Conservation (phyloP, 2,329 filamentous ascomycete species). For the Fusarium foetens region DNA sequence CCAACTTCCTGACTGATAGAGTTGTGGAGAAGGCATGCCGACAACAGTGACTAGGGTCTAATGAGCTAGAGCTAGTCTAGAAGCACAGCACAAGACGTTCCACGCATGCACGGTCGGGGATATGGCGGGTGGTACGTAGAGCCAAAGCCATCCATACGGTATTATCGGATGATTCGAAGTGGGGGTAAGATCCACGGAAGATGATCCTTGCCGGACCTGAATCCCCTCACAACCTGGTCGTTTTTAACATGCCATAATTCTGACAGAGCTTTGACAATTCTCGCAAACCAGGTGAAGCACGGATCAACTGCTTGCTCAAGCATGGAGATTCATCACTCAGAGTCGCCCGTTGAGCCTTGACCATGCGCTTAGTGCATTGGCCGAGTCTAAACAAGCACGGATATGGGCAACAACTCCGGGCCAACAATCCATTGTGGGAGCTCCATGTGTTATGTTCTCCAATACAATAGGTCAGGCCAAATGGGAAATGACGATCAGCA, state of each 20-base stretch:
- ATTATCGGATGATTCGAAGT: not conserved
- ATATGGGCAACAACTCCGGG: no score
- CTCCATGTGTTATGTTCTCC: not conserved
- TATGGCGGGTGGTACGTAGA: not conserved
- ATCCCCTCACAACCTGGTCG: not conserved
- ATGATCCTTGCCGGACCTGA: not conserved
- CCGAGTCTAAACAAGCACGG: no score
- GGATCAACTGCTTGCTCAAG: not conserved
- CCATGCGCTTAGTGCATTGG: not conserved
- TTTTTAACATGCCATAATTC: not conserved
- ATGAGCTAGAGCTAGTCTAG: not conserved
- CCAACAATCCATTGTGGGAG: no score
- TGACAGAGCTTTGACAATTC: not conserved
- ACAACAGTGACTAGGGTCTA: accelerated
- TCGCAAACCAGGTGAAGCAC: not conserved
- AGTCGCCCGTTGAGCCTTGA: not conserved
- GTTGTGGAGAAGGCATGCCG: not conserved
- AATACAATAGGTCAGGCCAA: not conserved
- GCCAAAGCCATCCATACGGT: not conserved
- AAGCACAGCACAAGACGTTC: not conserved
- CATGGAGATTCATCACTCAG: not conserved
- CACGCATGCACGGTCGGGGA: not conserved
- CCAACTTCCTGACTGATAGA: accelerated
- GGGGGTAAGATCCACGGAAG: not conserved
- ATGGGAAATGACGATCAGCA: not conserved